Base-by-base conservation (phyloP, 2,329 filamentous ascomycete genomes). In the Penicillium capsulatum region DNA sequence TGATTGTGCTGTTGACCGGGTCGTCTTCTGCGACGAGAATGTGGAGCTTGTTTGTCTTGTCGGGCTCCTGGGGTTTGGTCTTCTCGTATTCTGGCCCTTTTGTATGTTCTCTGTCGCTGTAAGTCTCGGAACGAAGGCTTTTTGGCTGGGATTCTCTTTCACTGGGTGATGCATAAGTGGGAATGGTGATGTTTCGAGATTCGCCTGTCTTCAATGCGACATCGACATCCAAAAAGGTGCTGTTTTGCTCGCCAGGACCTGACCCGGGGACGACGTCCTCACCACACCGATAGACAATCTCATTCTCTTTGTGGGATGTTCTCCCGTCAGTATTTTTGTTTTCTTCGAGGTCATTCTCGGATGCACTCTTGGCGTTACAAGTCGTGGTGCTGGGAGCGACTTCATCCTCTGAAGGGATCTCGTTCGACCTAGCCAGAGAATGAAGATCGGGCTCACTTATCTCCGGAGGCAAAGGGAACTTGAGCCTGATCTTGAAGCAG, bases 11-110 rank as follows among this genome's bases (percentile, higher is more conserved):
- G 53, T 94, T 94, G 51, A 94, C 81, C 0, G 87, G 86, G 53
- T 94, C 88, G 51, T 95, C 89, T 57, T 94, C 89, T 0, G 89
- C 89, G 24, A 94, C 79, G 15, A 94, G 71, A 2, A 94, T 79
- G 13, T 50, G 53, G 7, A 34, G 11, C 17, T 9, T 2, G 14
- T 22, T 22, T 28, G 34, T 35, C 31, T 35, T 36, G 31, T 36
- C 10, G 30, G 36, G 8, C 26, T 17, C 15, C 15, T 38, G 22
- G 3, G 30, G 16, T 9, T 17, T 16, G 9, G 36, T 14, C 13
- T 29, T 6, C 19, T 22, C 19, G 5, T 22, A 5, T 9, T 22
- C 19, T 22, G 5, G 5, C 19, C 5, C 5, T 22, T 5, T 22
- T 22, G 19, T 22, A 22, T 22, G 5, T 22, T 22, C 19, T 5